A percentile compares a stretch with the other conserved stretches of the same genome.
Conservation (phyloP, 2,329 filamentous ascomycete species). For the Xylariaceae sp. region DNA sequence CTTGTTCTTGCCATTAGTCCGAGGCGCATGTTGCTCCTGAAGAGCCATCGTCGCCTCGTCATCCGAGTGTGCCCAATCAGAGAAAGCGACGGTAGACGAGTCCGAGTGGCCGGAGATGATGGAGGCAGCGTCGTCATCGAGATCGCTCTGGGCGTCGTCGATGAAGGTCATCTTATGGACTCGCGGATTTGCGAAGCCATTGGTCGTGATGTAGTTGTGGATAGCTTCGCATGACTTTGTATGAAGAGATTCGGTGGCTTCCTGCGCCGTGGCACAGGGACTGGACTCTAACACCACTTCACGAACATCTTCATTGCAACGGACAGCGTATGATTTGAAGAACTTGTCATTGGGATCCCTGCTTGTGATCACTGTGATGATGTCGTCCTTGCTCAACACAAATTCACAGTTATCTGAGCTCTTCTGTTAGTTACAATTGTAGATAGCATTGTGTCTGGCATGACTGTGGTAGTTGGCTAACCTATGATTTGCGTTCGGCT, state of each 20-base stretch:
- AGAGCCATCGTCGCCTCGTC: slow-evolving; percentile 21
- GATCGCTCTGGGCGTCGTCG: slow-evolving; percentile 14
- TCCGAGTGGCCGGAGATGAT: slow-evolving; percentile 24
- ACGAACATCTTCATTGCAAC: slow-evolving; percentile 20
- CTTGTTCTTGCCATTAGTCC: not conserved
- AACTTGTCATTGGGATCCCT: slow-evolving; percentile 20
- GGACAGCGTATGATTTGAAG: slow-evolving; percentile 27
- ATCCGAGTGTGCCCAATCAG: slow-evolving; percentile 27
- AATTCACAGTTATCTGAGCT: slow-evolving; percentile 32
- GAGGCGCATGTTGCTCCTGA: not conserved
- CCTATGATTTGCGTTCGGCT: slow-evolving; percentile 28
- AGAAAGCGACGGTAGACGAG: slow-evolving; percentile 24
- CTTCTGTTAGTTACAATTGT: slow-evolving; percentile 5
- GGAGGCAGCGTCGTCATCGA: slow-evolving; percentile 25
- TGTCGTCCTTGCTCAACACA: slow-evolving; percentile 25
- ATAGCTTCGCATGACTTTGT: slow-evolving; percentile 29
- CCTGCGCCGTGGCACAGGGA: slow-evolving; percentile 13
- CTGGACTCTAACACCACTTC: slow-evolving; percentile 26
- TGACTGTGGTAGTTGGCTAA: slow-evolving; percentile 8
- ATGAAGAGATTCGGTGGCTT: slow-evolving; percentile 28
- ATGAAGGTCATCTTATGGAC: slow-evolving; percentile 18
- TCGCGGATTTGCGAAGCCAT: slow-evolving; percentile 26
- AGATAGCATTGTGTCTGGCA: slow-evolving; percentile 3
- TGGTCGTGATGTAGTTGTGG: slow-evolving; percentile 25
- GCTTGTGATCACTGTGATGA: slow-evolving; percentile 24